phyloP scores from a whole-genome alignment of 2,329 filamentous ascomycete genomes.

The Corynespora cassiicola region DNA sequence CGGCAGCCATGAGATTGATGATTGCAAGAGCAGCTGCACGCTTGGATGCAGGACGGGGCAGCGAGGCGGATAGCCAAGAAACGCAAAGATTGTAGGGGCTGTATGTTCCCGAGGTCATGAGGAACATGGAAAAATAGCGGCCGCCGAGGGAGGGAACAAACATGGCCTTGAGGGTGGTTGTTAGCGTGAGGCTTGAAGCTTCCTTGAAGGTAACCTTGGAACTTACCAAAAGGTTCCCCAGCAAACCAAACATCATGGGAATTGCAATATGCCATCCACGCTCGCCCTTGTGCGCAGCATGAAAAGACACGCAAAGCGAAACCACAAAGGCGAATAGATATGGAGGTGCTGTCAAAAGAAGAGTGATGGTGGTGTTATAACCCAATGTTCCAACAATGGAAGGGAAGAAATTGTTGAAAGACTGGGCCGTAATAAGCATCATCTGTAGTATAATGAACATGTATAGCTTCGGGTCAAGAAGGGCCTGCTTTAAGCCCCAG shows the following conservation, averaged over 20 bases:
- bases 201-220: too few species aligned
- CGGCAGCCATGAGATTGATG: slow-evolving; percentile 31
- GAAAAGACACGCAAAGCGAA: slow-evolving; percentile 61
- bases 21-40: slow-evolving; percentile 33
- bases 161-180: slow-evolving; percentile 1
- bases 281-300: slow-evolving; percentile 59
- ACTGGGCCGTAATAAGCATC: slow-evolving; percentile 2
- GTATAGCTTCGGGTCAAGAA: slow-evolving; percentile 9
- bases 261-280: slow-evolving; percentile 62
- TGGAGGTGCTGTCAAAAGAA: slow-evolving; percentile 62
- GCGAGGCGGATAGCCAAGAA: slow-evolving; percentile 35
- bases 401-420: slow-evolving; percentile 69
- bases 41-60: slow-evolving; percentile 40
- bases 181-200: too few species aligned
- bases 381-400: slow-evolving; percentile 65
- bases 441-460: slow-evolving; percentile 10
- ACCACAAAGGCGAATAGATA: slow-evolving; percentile 65
- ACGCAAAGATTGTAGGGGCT: slow-evolving; percentile 31
- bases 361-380: slow-evolving; percentile 57
- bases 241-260: slow-evolving; percentile 59
- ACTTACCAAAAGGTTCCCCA: slow-evolving; percentile 54
- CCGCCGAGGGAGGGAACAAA: slow-evolving; percentile 44
- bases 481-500: slow-evolving; percentile 5
- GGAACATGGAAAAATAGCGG: slow-evolving; percentile 67
- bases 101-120: slow-evolving; percentile 53